phyloP scores from a whole-genome alignment of 2,329 filamentous ascomycete species.

The Colletotrichum viniferum region DNA sequence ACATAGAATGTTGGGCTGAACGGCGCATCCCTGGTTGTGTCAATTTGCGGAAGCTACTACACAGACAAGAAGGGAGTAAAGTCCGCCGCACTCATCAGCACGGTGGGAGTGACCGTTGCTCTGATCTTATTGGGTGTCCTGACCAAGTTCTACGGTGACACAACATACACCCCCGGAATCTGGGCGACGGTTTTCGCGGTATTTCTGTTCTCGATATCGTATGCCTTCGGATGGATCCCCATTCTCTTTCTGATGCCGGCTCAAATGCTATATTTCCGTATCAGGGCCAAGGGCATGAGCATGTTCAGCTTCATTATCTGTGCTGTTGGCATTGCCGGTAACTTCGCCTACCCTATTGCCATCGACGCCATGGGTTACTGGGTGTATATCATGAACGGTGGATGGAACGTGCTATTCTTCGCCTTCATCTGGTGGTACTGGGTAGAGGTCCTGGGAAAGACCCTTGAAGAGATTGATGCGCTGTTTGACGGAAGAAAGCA shows the following conservation, averaged over 20 bases:
- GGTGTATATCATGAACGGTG: background rate
- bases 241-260: background rate
- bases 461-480: background rate
- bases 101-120: background rate
- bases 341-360: background rate
- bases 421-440: background rate
- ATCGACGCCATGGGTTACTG: background rate
- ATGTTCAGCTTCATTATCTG: background rate
- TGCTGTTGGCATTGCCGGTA: background rate
- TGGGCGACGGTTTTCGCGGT: background rate
- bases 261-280: background rate
- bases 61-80: background rate
- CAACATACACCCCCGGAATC: background rate
- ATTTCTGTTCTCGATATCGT: background rate
- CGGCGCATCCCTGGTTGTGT: background rate
- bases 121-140: background rate
- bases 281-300: background rate
- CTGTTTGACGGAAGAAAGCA: background rate
- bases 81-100: background rate
- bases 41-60: background rate
- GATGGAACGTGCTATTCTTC: background rate
- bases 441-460: background rate
- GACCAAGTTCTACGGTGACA: background rate
- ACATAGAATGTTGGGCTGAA: background rate
- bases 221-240: background rate